Evolutionary conservation across 305 asterid genomes (phyloP).

Genomic region (Lippia alba): DNA sequence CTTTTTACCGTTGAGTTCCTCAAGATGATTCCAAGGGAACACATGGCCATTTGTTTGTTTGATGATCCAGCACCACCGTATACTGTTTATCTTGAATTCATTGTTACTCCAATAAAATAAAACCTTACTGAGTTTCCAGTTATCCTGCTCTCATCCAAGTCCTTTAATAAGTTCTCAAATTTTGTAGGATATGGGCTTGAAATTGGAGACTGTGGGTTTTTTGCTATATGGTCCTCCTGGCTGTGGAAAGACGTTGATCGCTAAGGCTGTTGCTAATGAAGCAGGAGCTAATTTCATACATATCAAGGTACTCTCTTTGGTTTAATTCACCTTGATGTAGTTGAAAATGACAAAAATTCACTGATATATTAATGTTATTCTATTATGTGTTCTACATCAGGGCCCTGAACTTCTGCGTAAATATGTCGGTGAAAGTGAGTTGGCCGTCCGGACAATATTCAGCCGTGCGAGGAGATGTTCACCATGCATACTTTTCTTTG

Average conservation of each 20-base stretch:
- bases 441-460: conserved; percentile 65
- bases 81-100: not conserved
- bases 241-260: too few species aligned
- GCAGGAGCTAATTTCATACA: conserved; percentile 76
- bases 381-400: conserved; percentile 39
- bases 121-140: not conserved
- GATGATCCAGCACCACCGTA: not conserved
- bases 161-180: conserved; percentile 13
- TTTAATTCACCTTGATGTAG: conserved; percentile 25
- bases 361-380: too few species aligned
- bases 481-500: conserved; percentile 77
- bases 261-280: too few species aligned
- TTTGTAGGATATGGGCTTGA: conserved; percentile 66
- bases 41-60: not conserved
- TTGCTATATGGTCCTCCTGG: conserved; percentile 45
- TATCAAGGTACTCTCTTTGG: conserved; percentile 60
- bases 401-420: conserved; percentile 90
- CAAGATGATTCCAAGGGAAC: not conserved
- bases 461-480: conserved; percentile 91
- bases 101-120: not conserved
- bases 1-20: conserved; percentile 3
- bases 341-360: not conserved
- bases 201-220: conserved; percentile 77
- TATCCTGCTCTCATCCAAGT: conserved; percentile 7
- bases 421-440: conserved; percentile 59